Evolutionary conservation across 495 filamentous ascomycete genomes (phyloP).

Genomic region (Xylaria palmicola): DNA sequence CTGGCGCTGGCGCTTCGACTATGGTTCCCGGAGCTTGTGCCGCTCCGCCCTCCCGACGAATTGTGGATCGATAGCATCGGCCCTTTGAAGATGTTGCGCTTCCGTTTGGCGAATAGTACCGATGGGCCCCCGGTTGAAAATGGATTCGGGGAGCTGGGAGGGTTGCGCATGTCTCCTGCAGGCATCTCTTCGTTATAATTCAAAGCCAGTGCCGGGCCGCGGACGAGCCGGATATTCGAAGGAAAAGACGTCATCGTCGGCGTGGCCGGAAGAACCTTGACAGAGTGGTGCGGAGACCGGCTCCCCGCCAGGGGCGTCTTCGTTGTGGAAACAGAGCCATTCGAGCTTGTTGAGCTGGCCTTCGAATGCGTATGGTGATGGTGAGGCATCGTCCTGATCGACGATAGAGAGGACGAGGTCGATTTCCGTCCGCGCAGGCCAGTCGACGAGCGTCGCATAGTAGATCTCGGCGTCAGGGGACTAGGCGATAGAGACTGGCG

Average conservation of each 20-base stretch:
- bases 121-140: constrained; percentile 52
- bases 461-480: constrained; percentile 83
- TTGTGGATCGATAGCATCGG: constrained; percentile 59
- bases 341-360: constrained; percentile 89
- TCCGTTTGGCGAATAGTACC: constrained; percentile 86
- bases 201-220: constrained; percentile 50
- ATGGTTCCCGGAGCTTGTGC: constrained; percentile 39
- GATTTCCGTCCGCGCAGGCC: constrained; percentile 89
- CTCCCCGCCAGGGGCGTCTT: constrained; percentile 61
- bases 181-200: constrained; percentile 55
- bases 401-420: constrained; percentile 92
- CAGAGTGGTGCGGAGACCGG: constrained; percentile 79
- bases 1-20: constrained; percentile 55
- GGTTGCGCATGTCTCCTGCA: constrained; percentile 32
- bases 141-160: constrained; percentile 45
- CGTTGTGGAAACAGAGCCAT: constrained; percentile 64
- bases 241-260: constrained; percentile 79
- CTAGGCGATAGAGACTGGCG: constrained; percentile 86
- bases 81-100: constrained; percentile 85
- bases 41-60: constrained; percentile 34
- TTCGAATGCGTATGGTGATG: constrained; percentile 93
- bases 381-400: constrained; percentile 87
- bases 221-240: constrained; percentile 80
- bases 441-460: constrained; percentile 69
- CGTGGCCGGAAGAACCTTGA: constrained; percentile 92